Evolutionary conservation across 2,329 filamentous ascomycete genomes (phyloP).

Genomic region (Periconia macrospinosa): DNA sequence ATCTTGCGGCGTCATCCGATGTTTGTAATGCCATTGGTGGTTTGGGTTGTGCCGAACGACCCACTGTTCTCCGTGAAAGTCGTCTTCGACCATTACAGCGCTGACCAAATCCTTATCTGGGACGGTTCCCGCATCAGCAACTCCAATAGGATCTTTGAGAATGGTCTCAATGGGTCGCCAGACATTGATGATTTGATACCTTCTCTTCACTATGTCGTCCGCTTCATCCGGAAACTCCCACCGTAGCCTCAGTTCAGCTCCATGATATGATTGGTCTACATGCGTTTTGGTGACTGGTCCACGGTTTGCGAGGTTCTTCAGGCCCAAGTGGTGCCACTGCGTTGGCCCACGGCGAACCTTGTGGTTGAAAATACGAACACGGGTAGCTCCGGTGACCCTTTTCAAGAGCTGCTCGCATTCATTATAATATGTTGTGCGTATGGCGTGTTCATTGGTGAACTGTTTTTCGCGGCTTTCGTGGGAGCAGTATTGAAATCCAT

Average conservation of each 20-base stretch:
- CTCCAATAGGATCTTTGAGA: slow-evolving; percentile 29
- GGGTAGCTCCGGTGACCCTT: slow-evolving; percentile 56
- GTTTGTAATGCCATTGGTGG: slow-evolving; percentile 26
- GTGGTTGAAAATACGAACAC: slow-evolving; percentile 65
- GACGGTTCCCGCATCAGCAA: slow-evolving; percentile 24
- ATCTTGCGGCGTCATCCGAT: slow-evolving; percentile 21
- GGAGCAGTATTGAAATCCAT: slow-evolving; percentile 24
- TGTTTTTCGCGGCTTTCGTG: slow-evolving; percentile 20
- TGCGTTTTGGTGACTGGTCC: slow-evolving; percentile 55
- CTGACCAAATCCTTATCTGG: slow-evolving; percentile 25
- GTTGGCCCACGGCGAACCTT: slow-evolving; percentile 53
- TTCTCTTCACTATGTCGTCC: slow-evolving; percentile 23
- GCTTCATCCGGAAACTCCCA: slow-evolving; percentile 20
- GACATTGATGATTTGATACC: slow-evolving; percentile 33
- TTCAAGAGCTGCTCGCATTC: slow-evolving; percentile 32
- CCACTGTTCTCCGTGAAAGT: slow-evolving; percentile 23
- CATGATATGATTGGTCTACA: slow-evolving; percentile 48
- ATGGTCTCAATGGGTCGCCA: slow-evolving; percentile 32
- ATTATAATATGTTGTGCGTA: slow-evolving; percentile 18
- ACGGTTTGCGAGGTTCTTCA: slow-evolving; percentile 30
- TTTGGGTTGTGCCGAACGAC: slow-evolving; percentile 20
- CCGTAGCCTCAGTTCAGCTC: slow-evolving; percentile 19
- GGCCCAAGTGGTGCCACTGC: slow-evolving; percentile 33
- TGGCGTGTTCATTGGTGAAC: slow-evolving; percentile 19
- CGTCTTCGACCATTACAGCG: slow-evolving; percentile 22